phyloP scores from a whole-genome alignment of 164 flowering plant species.

The Pachysandra terminalis region DNA sequence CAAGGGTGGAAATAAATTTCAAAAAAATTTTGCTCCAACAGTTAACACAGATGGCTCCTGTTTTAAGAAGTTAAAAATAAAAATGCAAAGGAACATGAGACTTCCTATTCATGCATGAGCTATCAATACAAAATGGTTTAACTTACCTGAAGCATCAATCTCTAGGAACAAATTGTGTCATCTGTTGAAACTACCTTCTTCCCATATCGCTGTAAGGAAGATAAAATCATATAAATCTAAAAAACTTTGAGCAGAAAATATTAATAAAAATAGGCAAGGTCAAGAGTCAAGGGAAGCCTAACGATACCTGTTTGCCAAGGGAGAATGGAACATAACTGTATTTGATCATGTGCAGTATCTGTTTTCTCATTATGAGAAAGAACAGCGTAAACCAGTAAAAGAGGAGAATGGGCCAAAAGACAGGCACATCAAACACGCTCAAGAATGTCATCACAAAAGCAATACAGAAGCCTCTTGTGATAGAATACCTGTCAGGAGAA shows the following conservation, averaged over 20 bases:
- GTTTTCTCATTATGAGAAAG: constrained; percentile 36
- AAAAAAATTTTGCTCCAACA: background rate
- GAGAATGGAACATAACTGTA: constrained; percentile 39
- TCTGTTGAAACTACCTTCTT: constrained; percentile 26
- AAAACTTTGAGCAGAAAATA: background rate
- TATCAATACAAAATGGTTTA: background rate
- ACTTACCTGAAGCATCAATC: constrained; percentile 1
- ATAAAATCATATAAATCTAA: background rate
- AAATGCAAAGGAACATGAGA: background rate
- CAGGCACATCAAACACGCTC: constrained; percentile 35
- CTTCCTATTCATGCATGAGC: background rate
- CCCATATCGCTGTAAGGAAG: constrained; percentile 22
- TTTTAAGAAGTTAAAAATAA: background rate
- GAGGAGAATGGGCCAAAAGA: constrained; percentile 35
- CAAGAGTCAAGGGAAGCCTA: background rate
- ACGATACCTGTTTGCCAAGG: constrained; percentile 33
- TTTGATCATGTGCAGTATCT: constrained; percentile 39
- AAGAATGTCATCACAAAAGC: constrained; percentile 38
- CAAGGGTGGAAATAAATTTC: too few relatives aligned
- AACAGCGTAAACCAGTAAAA: constrained; percentile 33
- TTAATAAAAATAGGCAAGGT: background rate
- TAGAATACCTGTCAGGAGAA: constrained; percentile 24
- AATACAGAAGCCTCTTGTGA: constrained; percentile 32
- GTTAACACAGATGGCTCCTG: too few relatives aligned
- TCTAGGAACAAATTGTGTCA: constrained; percentile 6